A percentile compares a stretch with the other conserved stretches of the same genome.
Conservation (phyloP, 2,329 filamentous ascomycete species). For the Botrytis squamosa region DNA sequence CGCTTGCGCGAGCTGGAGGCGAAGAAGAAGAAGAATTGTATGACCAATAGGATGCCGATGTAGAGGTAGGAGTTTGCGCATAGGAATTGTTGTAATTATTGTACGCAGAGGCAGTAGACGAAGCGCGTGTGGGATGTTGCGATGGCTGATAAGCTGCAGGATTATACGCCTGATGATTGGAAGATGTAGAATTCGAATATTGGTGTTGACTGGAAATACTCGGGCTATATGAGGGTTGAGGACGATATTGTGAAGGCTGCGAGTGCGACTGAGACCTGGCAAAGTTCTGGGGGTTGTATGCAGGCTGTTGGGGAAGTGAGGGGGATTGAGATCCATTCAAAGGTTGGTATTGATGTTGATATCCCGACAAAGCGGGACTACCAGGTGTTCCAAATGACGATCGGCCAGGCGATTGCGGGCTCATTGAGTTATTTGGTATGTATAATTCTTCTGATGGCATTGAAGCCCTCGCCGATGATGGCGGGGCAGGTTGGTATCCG, state of each 20-base stretch:
- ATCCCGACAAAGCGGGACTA: constrained; percentile 43
- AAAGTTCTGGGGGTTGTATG: constrained; percentile 65
- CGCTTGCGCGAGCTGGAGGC: constrained; percentile 30
- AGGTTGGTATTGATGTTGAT: constrained; percentile 54
- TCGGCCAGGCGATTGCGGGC: constrained; percentile 33
- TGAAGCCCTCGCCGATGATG: constrained; percentile 32
- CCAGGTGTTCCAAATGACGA: constrained; percentile 32
- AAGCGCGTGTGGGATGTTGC: constrained; percentile 55
- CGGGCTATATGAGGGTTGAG: constrained; percentile 50
- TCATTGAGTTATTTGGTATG: constrained; percentile 42
- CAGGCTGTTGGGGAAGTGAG: constrained; percentile 41
- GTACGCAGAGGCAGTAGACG: constrained; percentile 55
- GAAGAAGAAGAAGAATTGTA: constrained; percentile 28
- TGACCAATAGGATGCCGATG: constrained; percentile 41
- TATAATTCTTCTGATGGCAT: constrained; percentile 60
- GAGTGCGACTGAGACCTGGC: constrained; percentile 42
- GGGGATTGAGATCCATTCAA: constrained; percentile 38
- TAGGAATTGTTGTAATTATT: constrained; percentile 41
- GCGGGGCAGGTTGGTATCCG: constrained; percentile 38
- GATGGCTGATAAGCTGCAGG: constrained; percentile 50
- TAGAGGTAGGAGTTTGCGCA: constrained; percentile 44
- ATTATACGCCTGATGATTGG: constrained; percentile 62
- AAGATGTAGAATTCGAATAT: constrained; percentile 47
- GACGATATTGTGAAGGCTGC: constrained; percentile 45
- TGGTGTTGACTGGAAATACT: constrained; percentile 36